A percentile compares a stretch with the other conserved stretches of the same genome.
These are phyloP conservation scores for Arthrobotrys sphaeroides DNA, from an alignment of 2,329 filamentous ascomycete species.

Conservation along the genomic window DNA sequence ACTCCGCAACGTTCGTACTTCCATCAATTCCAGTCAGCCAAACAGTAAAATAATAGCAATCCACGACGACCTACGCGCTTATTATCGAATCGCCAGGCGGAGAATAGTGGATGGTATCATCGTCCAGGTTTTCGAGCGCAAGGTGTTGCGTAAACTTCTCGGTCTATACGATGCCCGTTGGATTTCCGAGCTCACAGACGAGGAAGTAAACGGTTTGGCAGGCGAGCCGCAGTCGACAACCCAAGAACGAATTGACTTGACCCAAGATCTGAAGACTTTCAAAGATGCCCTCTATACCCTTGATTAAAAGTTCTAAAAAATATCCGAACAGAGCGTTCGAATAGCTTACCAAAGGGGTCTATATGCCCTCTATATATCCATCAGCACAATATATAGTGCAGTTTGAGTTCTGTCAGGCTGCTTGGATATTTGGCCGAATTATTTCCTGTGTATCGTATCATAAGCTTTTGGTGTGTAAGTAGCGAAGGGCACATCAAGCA, in stretches of 20 bases:
- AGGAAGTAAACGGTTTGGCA: constrained; percentile 5
- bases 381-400: too few species aligned
- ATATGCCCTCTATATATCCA: too few species aligned
- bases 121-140: constrained; percentile 30
- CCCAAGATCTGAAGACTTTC: constrained; percentile 8
- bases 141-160: constrained; percentile 8
- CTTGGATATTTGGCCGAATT: too few species aligned
- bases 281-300: constrained; percentile 9
- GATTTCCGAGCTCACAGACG: background rate
- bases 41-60: constrained; percentile 6
- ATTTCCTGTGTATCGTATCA: too few species aligned
- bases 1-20: constrained; percentile 13
- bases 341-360: too few species aligned
- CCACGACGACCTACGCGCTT: constrained; percentile 30
- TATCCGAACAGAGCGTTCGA: too few species aligned
- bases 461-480: too few species aligned
- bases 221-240: constrained; percentile 14
- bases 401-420: too few species aligned
- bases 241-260: constrained; percentile 8
- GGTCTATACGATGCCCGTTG: constrained; percentile 4
- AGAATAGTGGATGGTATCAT: constrained; percentile 33
- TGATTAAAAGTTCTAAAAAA: too few species aligned
- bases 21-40: constrained; percentile 6
- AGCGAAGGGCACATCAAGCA: too few species aligned
- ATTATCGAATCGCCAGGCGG: constrained; percentile 28